Conservation (phyloP, 2,329 filamentous ascomycete species). For the Penicillium sp. region DNA sequence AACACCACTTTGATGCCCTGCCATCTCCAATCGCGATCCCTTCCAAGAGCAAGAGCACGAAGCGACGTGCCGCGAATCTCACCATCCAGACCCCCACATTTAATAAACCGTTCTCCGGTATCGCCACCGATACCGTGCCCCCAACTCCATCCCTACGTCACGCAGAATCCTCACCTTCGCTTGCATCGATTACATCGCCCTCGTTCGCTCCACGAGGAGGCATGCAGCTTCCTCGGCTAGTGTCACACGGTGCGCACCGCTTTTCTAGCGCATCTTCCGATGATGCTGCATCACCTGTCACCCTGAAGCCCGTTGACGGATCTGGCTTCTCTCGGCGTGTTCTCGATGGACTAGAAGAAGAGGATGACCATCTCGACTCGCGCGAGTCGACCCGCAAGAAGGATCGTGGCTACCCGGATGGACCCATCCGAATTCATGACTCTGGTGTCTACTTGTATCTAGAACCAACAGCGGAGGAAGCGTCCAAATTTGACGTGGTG, state of each 20-base stretch:
- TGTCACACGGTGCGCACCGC: constrained; percentile 31
- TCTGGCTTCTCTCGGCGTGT: constrained; percentile 28
- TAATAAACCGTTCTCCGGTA: constrained; percentile 44
- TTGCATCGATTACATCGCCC: constrained; percentile 55
- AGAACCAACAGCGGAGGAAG: constrained; percentile 61
- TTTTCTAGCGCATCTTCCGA: constrained; percentile 31
- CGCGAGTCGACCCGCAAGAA: constrained; percentile 62
- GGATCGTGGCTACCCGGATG: constrained; percentile 63
- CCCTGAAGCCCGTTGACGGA: constrained; percentile 29
- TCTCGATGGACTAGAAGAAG: constrained; percentile 53
- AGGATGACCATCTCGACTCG: constrained; percentile 46
- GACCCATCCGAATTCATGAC: constrained; percentile 64
- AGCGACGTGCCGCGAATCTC: constrained; percentile 59
- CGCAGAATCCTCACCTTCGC: constrained; percentile 62
- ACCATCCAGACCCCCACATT: constrained; percentile 59
- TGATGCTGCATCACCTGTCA: constrained; percentile 23
- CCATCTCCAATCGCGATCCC: constrained; percentile 59
- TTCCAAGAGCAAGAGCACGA: constrained; percentile 53
- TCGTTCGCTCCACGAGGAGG: constrained; percentile 51
- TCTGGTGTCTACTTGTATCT: constrained; percentile 62
- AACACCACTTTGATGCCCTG: constrained; percentile 50
- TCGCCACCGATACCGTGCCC: constrained; percentile 54
- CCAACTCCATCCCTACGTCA: constrained; percentile 62
- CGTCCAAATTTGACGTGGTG: constrained; percentile 61
- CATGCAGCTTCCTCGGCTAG: constrained; percentile 50